Evolutionary conservation across 805 yeast genomes (phyloP).

Genomic region (Yueomyces sp.): DNA sequence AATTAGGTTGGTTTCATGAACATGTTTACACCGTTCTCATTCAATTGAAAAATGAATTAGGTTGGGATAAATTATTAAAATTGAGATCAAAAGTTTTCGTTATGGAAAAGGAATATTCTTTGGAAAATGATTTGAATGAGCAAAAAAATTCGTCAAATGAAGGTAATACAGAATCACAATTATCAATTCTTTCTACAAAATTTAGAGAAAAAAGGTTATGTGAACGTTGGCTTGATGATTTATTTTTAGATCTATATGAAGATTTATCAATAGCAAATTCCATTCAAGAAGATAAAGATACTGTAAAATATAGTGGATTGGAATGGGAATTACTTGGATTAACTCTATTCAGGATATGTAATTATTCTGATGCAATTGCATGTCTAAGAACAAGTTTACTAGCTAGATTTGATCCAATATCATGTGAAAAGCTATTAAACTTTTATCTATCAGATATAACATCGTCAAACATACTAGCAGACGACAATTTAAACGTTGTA

Average conservation of each 20-base stretch:
- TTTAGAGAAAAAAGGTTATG: conserved; percentile 18
- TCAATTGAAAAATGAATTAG: conserved; percentile 48
- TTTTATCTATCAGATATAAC: conserved; percentile 17
- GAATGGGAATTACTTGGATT: conserved; percentile 68
- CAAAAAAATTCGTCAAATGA: not conserved
- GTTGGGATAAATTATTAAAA: conserved; percentile 70
- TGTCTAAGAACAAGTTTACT: conserved; percentile 41
- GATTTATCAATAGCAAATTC: conserved; percentile 22
- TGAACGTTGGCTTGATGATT: conserved; percentile 23
- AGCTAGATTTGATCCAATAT: conserved; percentile 51
- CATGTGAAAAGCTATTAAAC: conserved; percentile 36
- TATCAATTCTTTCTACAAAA: conserved; percentile 1
- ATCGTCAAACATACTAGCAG: conserved; percentile 2
- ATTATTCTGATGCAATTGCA: conserved; percentile 35
- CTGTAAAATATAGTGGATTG: conserved; percentile 40
- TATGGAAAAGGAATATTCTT: conserved; percentile 57
- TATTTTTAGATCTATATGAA: conserved; percentile 24
- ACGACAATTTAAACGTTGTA: not conserved
- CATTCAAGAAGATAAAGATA: conserved; percentile 15
- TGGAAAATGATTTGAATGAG: conserved; percentile 1
- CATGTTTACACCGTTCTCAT: conserved; percentile 60
- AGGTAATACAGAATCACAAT: not conserved
- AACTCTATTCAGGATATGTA: conserved; percentile 34
- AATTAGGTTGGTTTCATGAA: conserved; percentile 15
- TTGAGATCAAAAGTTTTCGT: conserved; percentile 62